A percentile compares a stretch with the other conserved stretches of the same genome.
Evolutionary conservation across 176 grass and related monocot genomes (phyloP).

Genomic region (Lolium rigidum): DNA sequence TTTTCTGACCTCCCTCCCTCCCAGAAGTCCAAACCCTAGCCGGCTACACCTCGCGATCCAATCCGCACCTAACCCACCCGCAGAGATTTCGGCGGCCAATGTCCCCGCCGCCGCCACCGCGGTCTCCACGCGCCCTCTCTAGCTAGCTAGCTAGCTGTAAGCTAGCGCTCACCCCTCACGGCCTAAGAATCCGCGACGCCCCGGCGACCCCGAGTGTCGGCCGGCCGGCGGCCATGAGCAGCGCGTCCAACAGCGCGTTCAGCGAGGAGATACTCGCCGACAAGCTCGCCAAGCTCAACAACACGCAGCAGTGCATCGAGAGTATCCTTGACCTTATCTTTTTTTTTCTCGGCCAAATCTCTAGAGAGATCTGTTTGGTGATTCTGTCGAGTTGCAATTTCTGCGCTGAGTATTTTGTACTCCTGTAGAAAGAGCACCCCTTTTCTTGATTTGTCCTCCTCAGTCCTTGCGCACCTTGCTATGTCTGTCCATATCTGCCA

Average conservation of each 20-base stretch:
- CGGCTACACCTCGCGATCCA: constrained; percentile 34
- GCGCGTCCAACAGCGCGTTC: constrained; percentile 66
- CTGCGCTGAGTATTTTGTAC: not conserved
- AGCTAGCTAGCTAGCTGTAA: constrained; percentile 15
- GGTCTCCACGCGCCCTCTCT: constrained; percentile 21
- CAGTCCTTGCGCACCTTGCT: not conserved
- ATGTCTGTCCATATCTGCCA: constrained; percentile 1
- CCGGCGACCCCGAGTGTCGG: constrained; percentile 39
- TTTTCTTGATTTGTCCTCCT: constrained; percentile 9
- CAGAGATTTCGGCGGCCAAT: constrained; percentile 49
- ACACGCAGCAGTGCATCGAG: constrained; percentile 98
- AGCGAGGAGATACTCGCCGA: constrained; percentile 88
- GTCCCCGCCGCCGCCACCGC: constrained; percentile 42
- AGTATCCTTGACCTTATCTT: constrained; percentile 76
- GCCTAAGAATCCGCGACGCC: constrained; percentile 14
- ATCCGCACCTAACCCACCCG: not conserved
- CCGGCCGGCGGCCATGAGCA: constrained; percentile 61
- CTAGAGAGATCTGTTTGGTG: constrained; percentile 28
- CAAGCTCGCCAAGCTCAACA: constrained; percentile 97
- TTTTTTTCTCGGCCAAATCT: constrained; percentile 25
- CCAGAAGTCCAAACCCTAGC: constrained; percentile 61
- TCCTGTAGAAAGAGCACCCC: not conserved
- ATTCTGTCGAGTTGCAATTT: constrained; percentile 33
- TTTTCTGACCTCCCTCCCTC: constrained; percentile 23
- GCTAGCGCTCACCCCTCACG: not conserved